phyloP scores from a whole-genome alignment of 2,329 filamentous ascomycete species.

The Malbranchea zuffiana region DNA sequence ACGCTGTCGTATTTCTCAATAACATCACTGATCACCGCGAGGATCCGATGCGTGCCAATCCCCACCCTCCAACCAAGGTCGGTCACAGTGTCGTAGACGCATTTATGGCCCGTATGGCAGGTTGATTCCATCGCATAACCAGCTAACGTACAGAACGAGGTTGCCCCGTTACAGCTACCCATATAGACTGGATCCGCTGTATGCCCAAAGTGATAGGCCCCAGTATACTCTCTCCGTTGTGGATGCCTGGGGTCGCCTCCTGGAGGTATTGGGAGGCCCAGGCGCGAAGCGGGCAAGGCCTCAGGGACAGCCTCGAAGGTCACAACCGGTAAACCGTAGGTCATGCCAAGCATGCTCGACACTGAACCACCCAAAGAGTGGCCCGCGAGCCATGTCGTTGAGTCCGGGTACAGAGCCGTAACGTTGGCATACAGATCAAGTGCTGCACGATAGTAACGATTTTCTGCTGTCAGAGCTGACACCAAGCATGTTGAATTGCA shows the following conservation, averaged over 20 bases:
- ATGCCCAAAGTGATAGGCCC: slow-evolving; percentile 83
- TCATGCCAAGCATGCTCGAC: slow-evolving; percentile 76
- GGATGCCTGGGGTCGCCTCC: slow-evolving; percentile 60
- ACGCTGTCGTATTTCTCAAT: slow-evolving; percentile 72
- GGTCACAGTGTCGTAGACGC: slow-evolving; percentile 81
- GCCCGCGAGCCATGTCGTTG: slow-evolving; percentile 79
- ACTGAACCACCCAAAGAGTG: slow-evolving; percentile 89
- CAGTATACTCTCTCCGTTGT: slow-evolving; percentile 61
- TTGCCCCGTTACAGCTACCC: slow-evolving; percentile 82
- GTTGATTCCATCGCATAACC: slow-evolving; percentile 88
- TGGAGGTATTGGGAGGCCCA: slow-evolving; percentile 78
- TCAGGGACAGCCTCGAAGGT: slow-evolving; percentile 92
- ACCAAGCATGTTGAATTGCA: slow-evolving; percentile 88
- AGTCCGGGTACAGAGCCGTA: slow-evolving; percentile 71
- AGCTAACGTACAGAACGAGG: slow-evolving; percentile 77
- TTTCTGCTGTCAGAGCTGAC: slow-evolving; percentile 64
- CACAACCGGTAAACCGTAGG: slow-evolving; percentile 80
- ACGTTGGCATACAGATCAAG: slow-evolving; percentile 88
- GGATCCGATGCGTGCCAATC: slow-evolving; percentile 83
- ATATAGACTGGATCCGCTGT: slow-evolving; percentile 93
- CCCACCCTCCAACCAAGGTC: slow-evolving; percentile 89
- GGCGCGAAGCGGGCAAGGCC: slow-evolving; percentile 68
- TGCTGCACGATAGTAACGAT: slow-evolving; percentile 82
- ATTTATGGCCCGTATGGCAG: slow-evolving; percentile 84
- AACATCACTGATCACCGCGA: slow-evolving; percentile 76